phyloP scores from a whole-genome alignment of 2,329 filamentous ascomycete species.

The Hypoxylon sp. region DNA sequence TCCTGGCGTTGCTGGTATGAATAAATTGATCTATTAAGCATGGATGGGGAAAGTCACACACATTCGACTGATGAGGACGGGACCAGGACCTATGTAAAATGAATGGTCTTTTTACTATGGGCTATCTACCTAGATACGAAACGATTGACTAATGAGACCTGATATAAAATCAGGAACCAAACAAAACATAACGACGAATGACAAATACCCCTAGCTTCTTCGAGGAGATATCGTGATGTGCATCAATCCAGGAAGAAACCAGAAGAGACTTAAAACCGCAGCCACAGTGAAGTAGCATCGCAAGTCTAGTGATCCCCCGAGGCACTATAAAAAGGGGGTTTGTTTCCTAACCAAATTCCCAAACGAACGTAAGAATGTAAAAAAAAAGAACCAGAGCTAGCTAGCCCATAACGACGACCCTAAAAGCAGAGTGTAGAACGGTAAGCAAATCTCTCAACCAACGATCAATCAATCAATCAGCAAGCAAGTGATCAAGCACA shows the following conservation, averaged over 20 bases:
- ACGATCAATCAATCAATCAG: slow-evolving; percentile 2
- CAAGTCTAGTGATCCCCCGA: background rate
- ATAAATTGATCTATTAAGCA: slow-evolving; percentile 13
- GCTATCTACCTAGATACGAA: slow-evolving; percentile 33
- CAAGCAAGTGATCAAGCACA: too few species aligned
- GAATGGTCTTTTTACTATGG: slow-evolving; percentile 35
- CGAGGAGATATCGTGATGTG: slow-evolving; percentile 18
- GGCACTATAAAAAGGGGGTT: slow-evolving; percentile 4
- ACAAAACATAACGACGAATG: too few species aligned
- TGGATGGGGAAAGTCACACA: slow-evolving; percentile 16
- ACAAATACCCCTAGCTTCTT: slow-evolving; percentile 3
- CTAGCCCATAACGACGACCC: slow-evolving; percentile 11
- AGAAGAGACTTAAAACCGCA: slow-evolving; percentile 8
- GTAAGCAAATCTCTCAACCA: slow-evolving; percentile 16
- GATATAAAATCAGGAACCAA: slow-evolving; percentile 24
- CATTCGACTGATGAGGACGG: too few species aligned
- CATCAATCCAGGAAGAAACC: slow-evolving; percentile 8
- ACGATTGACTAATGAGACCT: slow-evolving; percentile 39
- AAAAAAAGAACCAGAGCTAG: slow-evolving; percentile 16
- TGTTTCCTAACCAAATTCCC: slow-evolving; percentile 5
- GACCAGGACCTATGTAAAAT: slow-evolving; percentile 22
- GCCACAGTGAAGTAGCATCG: slow-evolving; percentile 13
- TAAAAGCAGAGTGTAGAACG: slow-evolving; percentile 13
- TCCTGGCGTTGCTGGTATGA: slow-evolving; percentile 24
- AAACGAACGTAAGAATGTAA: slow-evolving; percentile 27